phyloP scores from a whole-genome alignment of 116 monocot genomes.

The Trichopus zeylanicus region DNA sequence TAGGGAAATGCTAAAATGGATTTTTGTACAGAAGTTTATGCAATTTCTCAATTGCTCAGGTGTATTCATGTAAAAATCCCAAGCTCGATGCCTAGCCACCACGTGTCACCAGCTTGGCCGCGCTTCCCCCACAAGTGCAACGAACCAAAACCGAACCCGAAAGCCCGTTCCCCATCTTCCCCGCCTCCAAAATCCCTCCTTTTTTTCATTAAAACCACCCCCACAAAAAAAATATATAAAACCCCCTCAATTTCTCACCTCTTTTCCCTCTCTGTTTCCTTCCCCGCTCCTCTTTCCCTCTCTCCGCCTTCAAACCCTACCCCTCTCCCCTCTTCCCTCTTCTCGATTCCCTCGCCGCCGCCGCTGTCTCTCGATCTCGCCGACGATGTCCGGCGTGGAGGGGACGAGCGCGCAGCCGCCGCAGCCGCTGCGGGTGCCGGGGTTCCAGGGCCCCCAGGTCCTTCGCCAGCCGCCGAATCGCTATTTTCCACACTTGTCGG shows the following conservation, averaged over 20 bases:
- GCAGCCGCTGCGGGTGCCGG: not conserved
- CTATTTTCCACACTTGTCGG: not conserved
- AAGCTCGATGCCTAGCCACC: no score
- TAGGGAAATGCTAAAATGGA: no score
- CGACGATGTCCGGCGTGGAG: conserved; percentile 3
- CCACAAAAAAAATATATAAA: not conserved
- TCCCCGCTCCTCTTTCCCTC: not conserved
- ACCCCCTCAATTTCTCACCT: not conserved
- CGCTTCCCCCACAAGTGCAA: not conserved
- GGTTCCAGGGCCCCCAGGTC: conserved; percentile 5
- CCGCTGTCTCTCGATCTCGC: not conserved
- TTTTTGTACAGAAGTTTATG: no score
- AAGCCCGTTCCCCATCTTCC: not conserved
- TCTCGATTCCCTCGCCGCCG: not conserved
- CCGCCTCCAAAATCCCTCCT: not conserved
- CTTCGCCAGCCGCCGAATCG: not conserved
- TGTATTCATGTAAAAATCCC: no score
- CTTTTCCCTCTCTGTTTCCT: not conserved
- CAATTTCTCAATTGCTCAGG: no score
- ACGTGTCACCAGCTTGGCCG: no score
- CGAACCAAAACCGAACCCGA: not conserved
- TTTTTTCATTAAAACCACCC: not conserved
- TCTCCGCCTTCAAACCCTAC: conserved; percentile 5
- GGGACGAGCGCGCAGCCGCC: not conserved
- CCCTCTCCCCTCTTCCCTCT: not conserved